These are phyloP conservation scores for Floccularia luteovirens DNA, from an alignment of 768 basidiomycete species.

Conservation along the genomic window DNA sequence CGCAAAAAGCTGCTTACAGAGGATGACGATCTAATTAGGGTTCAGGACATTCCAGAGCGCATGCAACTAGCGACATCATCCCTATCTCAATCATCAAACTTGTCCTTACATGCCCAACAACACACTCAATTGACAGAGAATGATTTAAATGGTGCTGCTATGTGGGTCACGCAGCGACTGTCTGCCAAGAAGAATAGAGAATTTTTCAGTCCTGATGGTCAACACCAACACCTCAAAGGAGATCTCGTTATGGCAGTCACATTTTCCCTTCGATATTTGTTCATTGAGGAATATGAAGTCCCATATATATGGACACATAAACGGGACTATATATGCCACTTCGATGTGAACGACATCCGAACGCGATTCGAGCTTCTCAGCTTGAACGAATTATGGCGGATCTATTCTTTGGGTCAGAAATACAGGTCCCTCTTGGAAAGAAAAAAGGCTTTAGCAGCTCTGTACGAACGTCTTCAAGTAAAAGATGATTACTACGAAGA, in stretches of 20 bases:
- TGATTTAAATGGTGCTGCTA: constrained; percentile 74
- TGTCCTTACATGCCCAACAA: constrained; percentile 56
- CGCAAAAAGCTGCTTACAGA: constrained; percentile 82
- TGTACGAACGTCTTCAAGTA: constrained; percentile 62
- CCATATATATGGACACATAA: constrained; percentile 94
- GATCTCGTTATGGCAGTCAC: constrained; percentile 76
- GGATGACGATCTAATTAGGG: constrained; percentile 89
- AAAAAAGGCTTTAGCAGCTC: constrained; percentile 47
- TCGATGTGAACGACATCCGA: constrained; percentile 59
- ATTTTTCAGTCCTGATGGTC: constrained; percentile 63
- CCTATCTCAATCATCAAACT: constrained; percentile 56
- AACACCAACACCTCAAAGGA: constrained; percentile 49
- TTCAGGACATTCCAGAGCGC: constrained; percentile 88
- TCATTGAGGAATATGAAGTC: constrained; percentile 86
- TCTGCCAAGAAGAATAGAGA: constrained; percentile 64
- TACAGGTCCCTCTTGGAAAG: constrained; percentile 83
- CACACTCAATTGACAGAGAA: constrained; percentile 59
- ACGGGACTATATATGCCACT: constrained; percentile 82
- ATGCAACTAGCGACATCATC: constrained; percentile 89
- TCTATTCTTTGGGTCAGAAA: constrained; percentile 82
- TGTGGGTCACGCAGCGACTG: constrained; percentile 82
- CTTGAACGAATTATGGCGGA: constrained; percentile 84
- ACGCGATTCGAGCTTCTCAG: constrained; percentile 65
- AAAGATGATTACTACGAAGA: constrained; percentile 72
- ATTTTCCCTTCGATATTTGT: constrained; percentile 71